Base-by-base conservation (phyloP, 768 basidiomycete species). In the Rickenella mellea region DNA sequence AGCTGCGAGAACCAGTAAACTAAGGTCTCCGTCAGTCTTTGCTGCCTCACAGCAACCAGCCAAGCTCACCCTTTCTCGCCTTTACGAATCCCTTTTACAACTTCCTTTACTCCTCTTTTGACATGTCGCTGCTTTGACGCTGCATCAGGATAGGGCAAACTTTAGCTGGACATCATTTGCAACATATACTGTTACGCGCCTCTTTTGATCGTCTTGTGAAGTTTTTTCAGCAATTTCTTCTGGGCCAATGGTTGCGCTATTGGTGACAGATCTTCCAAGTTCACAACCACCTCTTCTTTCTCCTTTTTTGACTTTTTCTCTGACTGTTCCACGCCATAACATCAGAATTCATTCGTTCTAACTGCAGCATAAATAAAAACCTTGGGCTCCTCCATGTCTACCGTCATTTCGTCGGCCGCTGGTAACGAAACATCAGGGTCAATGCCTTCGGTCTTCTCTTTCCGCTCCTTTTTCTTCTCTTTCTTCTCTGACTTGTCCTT, bases 91-190 rank as follows among this genome's bases (percentile, higher is more conserved):
- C 90, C 90, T 63, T 99, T 99, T 32, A 96, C 91, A 26, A 99
- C 89, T 63, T 99, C 96, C 64, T 98, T 98, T 37, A 99, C 94
- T 29, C 96, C 96, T 33, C 96, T 78, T 68, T 96, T 97, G 25
- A 98, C 83, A 62, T 96, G 92, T 46, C 94, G 79, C 29, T 80
- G 80, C 61, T 94, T 96, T 20, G 93, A 92, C 14, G 96, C 91
- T 94, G 27, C 25, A 36, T 41, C 39, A 19, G 31, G 22, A 38
- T 17, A 12, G 19, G 27, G 24, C 27, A 27, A n/a, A 41, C 27
- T 24, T 25, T 11, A 22, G 27, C 22, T 27, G 28, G 17, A n/a
- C 26, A 19, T 50, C 17, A 27, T n/a, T n/a, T n/a, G n/a, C n/a
- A n/a, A n/a, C n/a, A 8, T 19, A 22, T 20, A 24, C 20, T 8